Evolutionary conservation across 2,329 filamentous ascomycete species (phyloP).

Genomic region (Camptophora hylomeconis): DNA sequence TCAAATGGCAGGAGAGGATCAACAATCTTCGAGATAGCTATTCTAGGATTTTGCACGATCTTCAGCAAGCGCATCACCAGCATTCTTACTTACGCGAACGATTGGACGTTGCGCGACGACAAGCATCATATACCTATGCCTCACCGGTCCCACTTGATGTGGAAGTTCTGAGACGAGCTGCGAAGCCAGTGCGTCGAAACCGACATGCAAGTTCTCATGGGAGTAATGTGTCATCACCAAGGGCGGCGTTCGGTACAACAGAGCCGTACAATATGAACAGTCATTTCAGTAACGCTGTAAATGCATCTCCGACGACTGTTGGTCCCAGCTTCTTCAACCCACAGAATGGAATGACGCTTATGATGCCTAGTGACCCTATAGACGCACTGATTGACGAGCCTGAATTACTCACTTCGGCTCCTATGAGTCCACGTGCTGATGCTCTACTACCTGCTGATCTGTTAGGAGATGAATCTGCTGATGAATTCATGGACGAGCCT

Average conservation of each 20-base stretch:
- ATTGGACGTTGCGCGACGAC: constrained; percentile 23
- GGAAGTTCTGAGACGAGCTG: constrained; percentile 26
- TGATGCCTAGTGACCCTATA: constrained; percentile 25
- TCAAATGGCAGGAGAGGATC: constrained; percentile 33
- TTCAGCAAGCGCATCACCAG: constrained; percentile 14
- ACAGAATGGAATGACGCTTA: constrained; percentile 49
- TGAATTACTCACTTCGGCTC: constrained; percentile 41
- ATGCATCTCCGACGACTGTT: constrained; percentile 37
- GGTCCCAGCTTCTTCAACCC: constrained; percentile 47
- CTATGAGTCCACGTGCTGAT: constrained; percentile 52
- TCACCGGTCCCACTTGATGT: constrained; percentile 28
- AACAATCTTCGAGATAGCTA: constrained; percentile 30
- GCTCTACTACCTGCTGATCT: constrained; percentile 48
- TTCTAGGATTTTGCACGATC: constrained; percentile 19
- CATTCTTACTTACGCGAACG: constrained; percentile 13
- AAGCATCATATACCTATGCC: constrained; percentile 25
- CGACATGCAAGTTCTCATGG: constrained; percentile 33
- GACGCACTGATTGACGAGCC: constrained; percentile 34
- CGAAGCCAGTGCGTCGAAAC: constrained; percentile 26
- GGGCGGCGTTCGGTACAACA: constrained; percentile 26
- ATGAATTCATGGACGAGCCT: constrained; percentile 18
- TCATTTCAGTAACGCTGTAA: constrained; percentile 35
- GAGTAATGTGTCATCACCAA: constrained; percentile 34
- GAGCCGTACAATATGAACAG: constrained; percentile 27
- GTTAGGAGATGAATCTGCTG: constrained; percentile 38